Base-by-base conservation (phyloP, 2,329 filamentous ascomycete genomes). In the Monosporascus sp. region DNA sequence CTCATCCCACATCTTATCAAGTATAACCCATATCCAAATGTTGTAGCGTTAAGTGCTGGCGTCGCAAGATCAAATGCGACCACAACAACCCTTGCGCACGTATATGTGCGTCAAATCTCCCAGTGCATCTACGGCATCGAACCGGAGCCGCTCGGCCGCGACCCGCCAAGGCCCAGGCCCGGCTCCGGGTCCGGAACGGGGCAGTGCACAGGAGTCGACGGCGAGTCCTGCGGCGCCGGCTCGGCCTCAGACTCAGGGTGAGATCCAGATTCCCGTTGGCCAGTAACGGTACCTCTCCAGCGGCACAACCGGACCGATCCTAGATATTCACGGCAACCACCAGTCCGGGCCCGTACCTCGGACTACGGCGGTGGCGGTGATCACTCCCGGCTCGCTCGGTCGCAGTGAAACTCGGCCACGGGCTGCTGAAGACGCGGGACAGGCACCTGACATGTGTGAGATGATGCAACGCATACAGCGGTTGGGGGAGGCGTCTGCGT, bases 61-160 rank as follows among this genome's bases (percentile, higher is more conserved):
- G 71, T 18, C 69, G 74, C 40, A 77, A 77, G 60, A 69, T 77
- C 62, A 75, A 74, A 50, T 77, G 74, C 55, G 72, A 77, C 55
- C 64, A 72, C 1, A 68, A 64, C 22, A 60, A 68, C 20, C 74
- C 74, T 4, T 77, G 74, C 55, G 52, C 57, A 15, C 70, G 69
- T 76, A 72, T 57, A 60, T 65, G 15, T 60, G 63, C 1, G 63
- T 63, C 20, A 66, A 65, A 44, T 58, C 60, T 45, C 26, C 26
- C 59, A 58, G 3, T 76, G 73, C 51, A 62, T 54, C 17, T 74
- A 63, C 54, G 62, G 60, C 37, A 28, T 56, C 17, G 26, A 59
- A 58, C 51, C 28, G 20, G 43, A 38, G 20, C 48, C 35, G n/a
- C 22, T 53, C n/a, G 49, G 17, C 4, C 48, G 28, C 1, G 48